Percentiles rank a stretch among this genome's conserved stretches.
These are phyloP conservation scores for Stenogyne calaminthoides DNA, from an alignment of 305 asterid species.

Conservation along the genomic window DNA sequence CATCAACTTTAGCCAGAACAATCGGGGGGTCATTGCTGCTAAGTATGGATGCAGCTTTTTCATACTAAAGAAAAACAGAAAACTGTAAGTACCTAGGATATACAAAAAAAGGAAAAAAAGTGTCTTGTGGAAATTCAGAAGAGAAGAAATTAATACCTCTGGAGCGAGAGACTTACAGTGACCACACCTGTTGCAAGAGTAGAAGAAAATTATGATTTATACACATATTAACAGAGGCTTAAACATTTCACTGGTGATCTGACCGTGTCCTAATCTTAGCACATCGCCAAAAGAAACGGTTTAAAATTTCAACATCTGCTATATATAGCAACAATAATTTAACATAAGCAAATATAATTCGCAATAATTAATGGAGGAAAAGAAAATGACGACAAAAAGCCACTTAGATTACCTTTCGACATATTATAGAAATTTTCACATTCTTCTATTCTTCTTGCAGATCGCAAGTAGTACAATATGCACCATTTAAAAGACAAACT, in stretches of 20 bases:
- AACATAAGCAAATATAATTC: background rate
- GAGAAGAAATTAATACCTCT: conserved; percentile 49
- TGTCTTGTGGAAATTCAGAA: background rate
- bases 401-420: background rate
- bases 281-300: background rate
- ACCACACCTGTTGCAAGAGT: conserved; percentile 67
- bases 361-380: background rate
- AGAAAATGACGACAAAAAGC: background rate
- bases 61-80: conserved; percentile 50
- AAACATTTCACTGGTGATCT: background rate
- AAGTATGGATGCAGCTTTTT: conserved; percentile 73
- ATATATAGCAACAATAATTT: background rate
- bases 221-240: conserved; percentile 9
- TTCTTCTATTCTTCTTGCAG: background rate
- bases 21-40: conserved; percentile 76
- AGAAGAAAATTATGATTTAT: background rate
- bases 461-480: background rate
- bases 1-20: conserved; percentile 81
- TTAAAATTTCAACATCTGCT: background rate
- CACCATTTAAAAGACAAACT: background rate
- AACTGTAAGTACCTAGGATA: background rate
- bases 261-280: background rate
- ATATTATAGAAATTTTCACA: background rate
- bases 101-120: background rate
- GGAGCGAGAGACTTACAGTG: conserved; percentile 79